Evolutionary conservation across 345 rosid species (phyloP).

Genomic region (Combretum micranthum): DNA sequence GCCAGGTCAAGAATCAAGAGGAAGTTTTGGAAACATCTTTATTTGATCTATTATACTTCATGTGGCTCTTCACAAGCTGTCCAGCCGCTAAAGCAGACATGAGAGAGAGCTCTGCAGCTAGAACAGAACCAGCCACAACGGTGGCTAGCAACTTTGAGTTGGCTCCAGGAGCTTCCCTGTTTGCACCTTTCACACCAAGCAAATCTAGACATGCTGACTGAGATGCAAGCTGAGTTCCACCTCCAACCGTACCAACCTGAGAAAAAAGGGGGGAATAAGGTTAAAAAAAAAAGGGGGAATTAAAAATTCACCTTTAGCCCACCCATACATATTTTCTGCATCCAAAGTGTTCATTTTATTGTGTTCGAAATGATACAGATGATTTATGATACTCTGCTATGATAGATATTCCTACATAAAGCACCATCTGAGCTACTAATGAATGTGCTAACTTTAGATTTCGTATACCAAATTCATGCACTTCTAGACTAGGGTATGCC

Average conservation of each 20-base stretch:
- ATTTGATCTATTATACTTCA: conserved; percentile 67
- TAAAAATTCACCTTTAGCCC: too few relatives aligned
- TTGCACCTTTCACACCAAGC: conserved; percentile 67
- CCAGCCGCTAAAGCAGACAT: conserved; percentile 74
- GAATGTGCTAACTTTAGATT: too few relatives aligned
- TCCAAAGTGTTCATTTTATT: too few relatives aligned
- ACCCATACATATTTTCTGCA: too few relatives aligned
- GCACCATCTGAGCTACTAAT: too few relatives aligned
- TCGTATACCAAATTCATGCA: too few relatives aligned
- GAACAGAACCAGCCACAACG: conserved; percentile 58
- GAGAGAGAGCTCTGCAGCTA: conserved; percentile 65
- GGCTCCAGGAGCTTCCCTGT: conserved; percentile 43
- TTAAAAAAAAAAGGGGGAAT: too few relatives aligned
- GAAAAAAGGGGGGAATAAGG: neutral
- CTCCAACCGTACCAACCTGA: conserved; percentile 74
- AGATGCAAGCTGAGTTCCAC: conserved; percentile 74
- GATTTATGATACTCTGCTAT: too few relatives aligned
- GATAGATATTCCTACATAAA: too few relatives aligned
- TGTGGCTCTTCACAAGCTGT: conserved; percentile 62
- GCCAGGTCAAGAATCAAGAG: neutral
- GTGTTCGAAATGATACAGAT: too few relatives aligned
- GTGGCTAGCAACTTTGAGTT: conserved; percentile 50
- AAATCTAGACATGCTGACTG: conserved; percentile 70
- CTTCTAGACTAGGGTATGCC: too few relatives aligned
- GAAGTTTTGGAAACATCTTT: conserved; percentile 33